Base-by-base conservation (phyloP, 306 rosid species). In the Neltuma alba region DNA sequence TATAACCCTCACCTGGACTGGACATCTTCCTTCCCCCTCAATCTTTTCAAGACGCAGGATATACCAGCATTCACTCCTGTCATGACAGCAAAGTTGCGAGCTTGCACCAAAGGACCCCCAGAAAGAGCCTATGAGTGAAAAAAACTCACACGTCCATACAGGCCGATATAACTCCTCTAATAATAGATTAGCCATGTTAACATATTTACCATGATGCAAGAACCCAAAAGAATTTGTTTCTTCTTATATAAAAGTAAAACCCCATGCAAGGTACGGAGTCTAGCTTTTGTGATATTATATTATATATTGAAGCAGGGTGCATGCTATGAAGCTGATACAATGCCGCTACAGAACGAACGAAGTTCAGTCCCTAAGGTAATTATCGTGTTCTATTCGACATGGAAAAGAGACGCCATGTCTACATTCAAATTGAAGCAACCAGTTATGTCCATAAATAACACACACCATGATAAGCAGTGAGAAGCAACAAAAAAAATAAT, bases 41-140 rank as follows among this genome's bases (percentile, higher is more conserved):
- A 2, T 85, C 99, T 92, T 88, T 81, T 96, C 98, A 96, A 86
- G 40, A 93, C 89, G 83, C 91, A 91, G 33, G 99, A 70, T 72
- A 96, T 93, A 41, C 99, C 99, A 18, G 99, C 99, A 84, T 93
- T 96, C 75, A 88, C 97, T 76, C 99, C 99, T 0, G 98, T 93
- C 98, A 96, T 93, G 61, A 96, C 97, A 74, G 99, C 99, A 85
- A 96, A 96, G 83, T 96, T 96, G 30, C 99, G 92, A 60, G 99
- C 99, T 87, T 96, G 98, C 44, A 90, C 73, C 40, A 89, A 75
- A 21, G 98, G 98, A 72, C 99, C 99, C 28, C 99, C 99, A 47
- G 96, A 81, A 45, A 96, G 96, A 73, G 97, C 97, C 99, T 96
- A 40, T 15, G 76, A 52, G 55, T 54, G 80, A 72, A 77, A 23